A percentile compares a stretch with the other conserved stretches of the same genome.
Evolutionary conservation across 306 rosid genomes (phyloP).

Genomic region (Corylus avellana): DNA sequence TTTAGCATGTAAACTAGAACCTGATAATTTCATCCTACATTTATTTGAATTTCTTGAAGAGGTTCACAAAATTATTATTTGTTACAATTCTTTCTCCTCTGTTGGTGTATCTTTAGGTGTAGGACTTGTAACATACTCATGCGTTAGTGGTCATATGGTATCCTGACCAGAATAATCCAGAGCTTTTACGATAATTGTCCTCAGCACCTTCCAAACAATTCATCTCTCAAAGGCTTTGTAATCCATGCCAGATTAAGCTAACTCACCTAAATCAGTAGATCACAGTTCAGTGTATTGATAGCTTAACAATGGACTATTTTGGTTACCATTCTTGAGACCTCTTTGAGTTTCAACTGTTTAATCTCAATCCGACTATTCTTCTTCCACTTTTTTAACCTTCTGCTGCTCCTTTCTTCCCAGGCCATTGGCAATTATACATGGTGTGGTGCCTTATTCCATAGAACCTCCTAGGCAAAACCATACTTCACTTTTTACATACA

Average conservation of each 20-base stretch:
- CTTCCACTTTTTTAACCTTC: background rate
- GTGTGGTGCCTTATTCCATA: constrained; percentile 3
- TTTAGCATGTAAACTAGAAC: background rate
- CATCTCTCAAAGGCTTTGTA: background rate
- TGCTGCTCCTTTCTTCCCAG: background rate
- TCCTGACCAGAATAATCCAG: background rate
- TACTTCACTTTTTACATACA: constrained; percentile 5
- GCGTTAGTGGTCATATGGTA: background rate
- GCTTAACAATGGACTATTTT: background rate
- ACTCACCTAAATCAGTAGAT: background rate
- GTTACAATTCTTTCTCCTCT: background rate
- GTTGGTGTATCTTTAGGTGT: background rate
- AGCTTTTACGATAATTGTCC: background rate
- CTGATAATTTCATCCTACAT: background rate
- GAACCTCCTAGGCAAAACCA: constrained; percentile 13
- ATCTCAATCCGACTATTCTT: background rate
- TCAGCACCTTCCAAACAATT: background rate
- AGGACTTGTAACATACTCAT: background rate
- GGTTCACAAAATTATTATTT: background rate
- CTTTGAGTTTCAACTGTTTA: background rate
- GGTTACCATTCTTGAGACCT: background rate
- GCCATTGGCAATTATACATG: background rate
- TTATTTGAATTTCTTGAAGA: background rate
- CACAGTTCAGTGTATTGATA: background rate
- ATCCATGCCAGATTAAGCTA: background rate